Evolutionary conservation across 768 basidiomycete species (phyloP).

Genomic region (Psilocybe sp.): DNA sequence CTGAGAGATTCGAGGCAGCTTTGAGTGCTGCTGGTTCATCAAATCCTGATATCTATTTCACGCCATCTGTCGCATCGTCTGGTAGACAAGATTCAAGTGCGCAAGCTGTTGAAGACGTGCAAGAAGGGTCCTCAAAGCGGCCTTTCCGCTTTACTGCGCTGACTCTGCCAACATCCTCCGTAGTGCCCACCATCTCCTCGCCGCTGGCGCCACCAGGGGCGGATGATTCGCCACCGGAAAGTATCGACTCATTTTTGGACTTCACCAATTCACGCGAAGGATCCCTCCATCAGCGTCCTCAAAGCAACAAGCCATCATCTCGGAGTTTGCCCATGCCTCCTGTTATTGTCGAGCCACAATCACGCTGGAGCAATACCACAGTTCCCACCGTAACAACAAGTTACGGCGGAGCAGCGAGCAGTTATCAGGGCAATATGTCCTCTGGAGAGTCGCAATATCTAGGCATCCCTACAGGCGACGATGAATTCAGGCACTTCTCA

Average conservation of each 20-base stretch:
- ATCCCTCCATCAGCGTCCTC: constrained; percentile 18
- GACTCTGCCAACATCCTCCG: too few species aligned
- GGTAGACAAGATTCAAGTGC: too few species aligned
- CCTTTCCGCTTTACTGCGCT: constrained; percentile 9
- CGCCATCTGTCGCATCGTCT: too few species aligned
- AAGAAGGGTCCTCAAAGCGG: constrained; percentile 5
- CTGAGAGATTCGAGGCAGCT: too few species aligned
- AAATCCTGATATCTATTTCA: too few species aligned
- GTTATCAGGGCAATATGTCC: constrained; percentile 11
- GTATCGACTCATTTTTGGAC: constrained; percentile 21
- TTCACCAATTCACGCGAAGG: constrained; percentile 20
- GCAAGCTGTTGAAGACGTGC: too few species aligned
- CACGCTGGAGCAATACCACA: constrained; percentile 43
- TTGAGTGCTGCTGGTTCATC: too few species aligned
- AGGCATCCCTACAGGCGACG: not conserved
- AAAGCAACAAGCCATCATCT: constrained; percentile 7
- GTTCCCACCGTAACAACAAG: constrained; percentile 24
- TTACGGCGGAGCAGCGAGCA: not conserved
- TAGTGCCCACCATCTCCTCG: too few species aligned
- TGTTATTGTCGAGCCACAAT: constrained; percentile 18
- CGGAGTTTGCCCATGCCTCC: not conserved
- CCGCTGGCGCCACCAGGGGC: too few species aligned
- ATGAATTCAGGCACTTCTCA: constrained; percentile 9
- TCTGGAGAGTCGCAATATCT: constrained; percentile 15
- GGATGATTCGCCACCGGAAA: constrained; percentile 13